Percentiles rank a stretch among this genome's conserved stretches.
Evolutionary conservation across 1,284 basidiomycete species (phyloP).

Genomic region (Flammula alnicola): DNA sequence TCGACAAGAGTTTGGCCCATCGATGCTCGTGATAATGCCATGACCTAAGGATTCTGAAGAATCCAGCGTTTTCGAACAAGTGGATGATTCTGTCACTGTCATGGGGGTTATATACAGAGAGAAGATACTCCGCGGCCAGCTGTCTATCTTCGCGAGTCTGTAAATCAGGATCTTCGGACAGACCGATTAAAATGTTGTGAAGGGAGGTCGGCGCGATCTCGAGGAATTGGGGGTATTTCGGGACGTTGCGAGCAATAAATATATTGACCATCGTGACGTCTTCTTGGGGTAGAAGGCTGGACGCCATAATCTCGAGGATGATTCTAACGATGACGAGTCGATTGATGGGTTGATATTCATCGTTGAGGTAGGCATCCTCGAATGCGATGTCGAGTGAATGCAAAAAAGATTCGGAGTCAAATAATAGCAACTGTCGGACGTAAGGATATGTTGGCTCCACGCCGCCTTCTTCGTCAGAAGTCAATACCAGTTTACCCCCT

Average conservation of each 20-base stretch:
- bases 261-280: slow-evolving; percentile 90
- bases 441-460: slow-evolving; percentile 89
- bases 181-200: slow-evolving; percentile 77
- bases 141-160: slow-evolving; percentile 92
- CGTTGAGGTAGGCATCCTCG: slow-evolving; percentile 91
- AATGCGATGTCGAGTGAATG: slow-evolving; percentile 95
- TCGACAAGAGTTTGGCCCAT: slow-evolving; percentile 78
- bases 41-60: slow-evolving; percentile 87
- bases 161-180: slow-evolving; percentile 75
- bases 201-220: slow-evolving; percentile 70
- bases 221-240: slow-evolving; percentile 95
- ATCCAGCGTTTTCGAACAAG: slow-evolving; percentile 84
- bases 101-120: slow-evolving; percentile 89
- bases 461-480: slow-evolving; percentile 71
- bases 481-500: slow-evolving; percentile 75
- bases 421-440: slow-evolving; percentile 80
- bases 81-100: slow-evolving; percentile 71
- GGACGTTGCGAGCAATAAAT: slow-evolving; percentile 95
- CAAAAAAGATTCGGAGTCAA: slow-evolving; percentile 94
- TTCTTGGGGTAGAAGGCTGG: slow-evolving; percentile 56
- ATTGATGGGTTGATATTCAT: slow-evolving; percentile 66
- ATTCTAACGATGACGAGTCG: slow-evolving; percentile 88
- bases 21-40: slow-evolving; percentile 78
- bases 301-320: slow-evolving; percentile 78
- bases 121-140: slow-evolving; percentile 92